Base-by-base conservation (phyloP, 2,329 filamentous ascomycete genomes). In the Cladosporium halotolerans region DNA sequence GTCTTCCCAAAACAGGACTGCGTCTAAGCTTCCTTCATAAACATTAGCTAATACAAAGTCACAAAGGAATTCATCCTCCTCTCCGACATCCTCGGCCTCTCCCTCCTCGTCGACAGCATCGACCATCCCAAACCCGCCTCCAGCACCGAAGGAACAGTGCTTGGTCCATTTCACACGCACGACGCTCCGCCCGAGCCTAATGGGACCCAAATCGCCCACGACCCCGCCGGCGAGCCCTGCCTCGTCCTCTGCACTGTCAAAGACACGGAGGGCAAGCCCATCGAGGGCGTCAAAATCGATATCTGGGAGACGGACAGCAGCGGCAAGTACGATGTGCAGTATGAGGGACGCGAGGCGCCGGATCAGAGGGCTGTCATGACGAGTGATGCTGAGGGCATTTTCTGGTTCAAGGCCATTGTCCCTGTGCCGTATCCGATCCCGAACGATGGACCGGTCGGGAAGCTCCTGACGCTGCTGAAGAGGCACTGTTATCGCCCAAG, bases 361-460 rank as follows among this genome's bases (percentile, higher is more conserved):
- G 86, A 89, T 72, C 87, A 88, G 45, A 76, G 88, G 40, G 87
- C 85, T 53, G 77, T 92, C 54, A 78, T 89, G 75, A 71, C 72
- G 40, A 86, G 78, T 56, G 88, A 92, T 60, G 74, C 78, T 0
- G 74, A 89, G 34, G 92, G 91, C 0, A 65, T 77, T 1, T 93
- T 95, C 67, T 95, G 86, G 84, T 95, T 95, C 74, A 84, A 83
- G 63, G 88, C 85, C 0, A 89, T 95, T 66, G 84, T 85, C 55
- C 90, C 90, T 0, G 89, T 95, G 54, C 83, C 85, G 50, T 96
- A 95, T 70, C 85, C 88, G 0, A 93, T 95, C 63, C 88, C 89
- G 1, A 78, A 88, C 62, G 89, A 95, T 70, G 88, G 88, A 8
- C 89, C 90, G 0, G 89, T 95, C 1, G 90, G 88, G 0, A 81